Base-by-base conservation (phyloP, 2,329 filamentous ascomycete genomes). In the Pleurostoma richardsiae region DNA sequence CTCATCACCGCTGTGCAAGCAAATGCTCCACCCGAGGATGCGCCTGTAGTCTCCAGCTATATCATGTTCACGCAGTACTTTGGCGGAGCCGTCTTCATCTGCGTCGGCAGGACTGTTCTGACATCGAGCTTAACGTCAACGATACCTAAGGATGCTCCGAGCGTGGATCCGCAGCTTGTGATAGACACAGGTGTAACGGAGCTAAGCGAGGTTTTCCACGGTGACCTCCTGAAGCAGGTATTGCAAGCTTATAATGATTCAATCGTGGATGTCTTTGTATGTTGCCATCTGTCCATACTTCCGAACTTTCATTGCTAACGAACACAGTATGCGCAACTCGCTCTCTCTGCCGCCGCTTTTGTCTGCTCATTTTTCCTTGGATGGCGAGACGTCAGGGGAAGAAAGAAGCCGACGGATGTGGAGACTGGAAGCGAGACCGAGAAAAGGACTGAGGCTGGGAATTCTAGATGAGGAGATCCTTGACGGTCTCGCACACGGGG, bases 141-240 rank as follows among this genome's bases (percentile, higher is more conserved):
- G 28, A 33, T 47, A 6, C 38, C 41, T 3, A 31, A 10, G 4
- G 28, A 31, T 10, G 46, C 38, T n/a, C 42, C 46, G 6, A 27
- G n/a, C 6, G 42, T 47, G 10, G 28, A 44, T 11, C 46, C 46
- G 10, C 10, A 27, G 19, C 28, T 43, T 8, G 46, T 47, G 27
- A 38, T 47, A 29, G 43, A 44, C n/a, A 47, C 42, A 8, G 46
- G 46, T n/a, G 46, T 42, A 7, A 40, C 42, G 38, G 26, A 47
- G 36, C 29, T 47, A 5, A 41, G 42, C 2, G 4, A 3, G n/a
- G 38, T 47, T 10, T 2, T 45, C 49, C 38, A 45, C 47, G 10
- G 6, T 31, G 19, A 49, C 28, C n/a, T 39, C 27, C 29, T 47
- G 47, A 41, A 47, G 45, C 11, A 43, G 46, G 26, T 45, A 39